phyloP scores from a whole-genome alignment of 495 filamentous ascomycete species.

The Aspergillus nanangensis region DNA sequence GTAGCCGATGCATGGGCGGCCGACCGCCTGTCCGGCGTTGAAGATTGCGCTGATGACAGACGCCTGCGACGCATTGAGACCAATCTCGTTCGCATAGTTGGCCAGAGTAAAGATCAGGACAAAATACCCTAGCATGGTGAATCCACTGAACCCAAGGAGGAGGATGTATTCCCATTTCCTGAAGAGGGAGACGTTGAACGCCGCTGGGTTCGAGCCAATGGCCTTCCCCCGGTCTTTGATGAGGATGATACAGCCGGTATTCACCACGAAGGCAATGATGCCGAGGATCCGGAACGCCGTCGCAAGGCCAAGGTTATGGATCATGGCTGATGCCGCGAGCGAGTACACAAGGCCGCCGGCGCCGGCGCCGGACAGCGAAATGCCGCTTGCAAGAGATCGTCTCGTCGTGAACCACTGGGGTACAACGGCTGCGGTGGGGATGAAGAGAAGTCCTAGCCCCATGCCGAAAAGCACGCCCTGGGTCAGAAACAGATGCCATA shows the following conservation, averaged over 20 bases:
- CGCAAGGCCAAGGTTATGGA: slow-evolving; percentile 51
- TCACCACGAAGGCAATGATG: slow-evolving; percentile 54
- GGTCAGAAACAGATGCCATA: slow-evolving; percentile 67
- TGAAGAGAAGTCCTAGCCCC: slow-evolving; percentile 68
- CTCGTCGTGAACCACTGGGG: slow-evolving; percentile 64
- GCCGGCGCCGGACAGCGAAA: slow-evolving; percentile 62
- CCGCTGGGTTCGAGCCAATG: slow-evolving; percentile 31
- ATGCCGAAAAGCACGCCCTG: slow-evolving; percentile 71
- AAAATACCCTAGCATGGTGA: slow-evolving; percentile 67
- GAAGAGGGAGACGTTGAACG: slow-evolving; percentile 56
- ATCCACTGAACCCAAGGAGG: slow-evolving; percentile 56
- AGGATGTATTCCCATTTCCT: slow-evolving; percentile 51
- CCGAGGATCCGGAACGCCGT: slow-evolving; percentile 71
- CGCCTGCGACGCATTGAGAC: slow-evolving; percentile 57
- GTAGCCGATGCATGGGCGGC: slow-evolving; percentile 63
- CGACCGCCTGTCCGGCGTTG: slow-evolving; percentile 60
- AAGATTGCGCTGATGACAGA: slow-evolving; percentile 62
- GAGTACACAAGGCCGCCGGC: slow-evolving; percentile 61
- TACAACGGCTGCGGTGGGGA: slow-evolving; percentile 51
- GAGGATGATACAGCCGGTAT: slow-evolving; percentile 51
- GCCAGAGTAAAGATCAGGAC: slow-evolving; percentile 70
- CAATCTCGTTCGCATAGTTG: slow-evolving; percentile 60
- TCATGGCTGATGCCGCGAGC: slow-evolving; percentile 28
- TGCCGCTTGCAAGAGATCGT: slow-evolving; percentile 59
- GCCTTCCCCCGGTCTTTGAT: slow-evolving; percentile 52